Percentiles rank a stretch among this genome's conserved stretches.
phyloP scores from a whole-genome alignment of 441 rosid species.

The Omphalea diandra region DNA sequence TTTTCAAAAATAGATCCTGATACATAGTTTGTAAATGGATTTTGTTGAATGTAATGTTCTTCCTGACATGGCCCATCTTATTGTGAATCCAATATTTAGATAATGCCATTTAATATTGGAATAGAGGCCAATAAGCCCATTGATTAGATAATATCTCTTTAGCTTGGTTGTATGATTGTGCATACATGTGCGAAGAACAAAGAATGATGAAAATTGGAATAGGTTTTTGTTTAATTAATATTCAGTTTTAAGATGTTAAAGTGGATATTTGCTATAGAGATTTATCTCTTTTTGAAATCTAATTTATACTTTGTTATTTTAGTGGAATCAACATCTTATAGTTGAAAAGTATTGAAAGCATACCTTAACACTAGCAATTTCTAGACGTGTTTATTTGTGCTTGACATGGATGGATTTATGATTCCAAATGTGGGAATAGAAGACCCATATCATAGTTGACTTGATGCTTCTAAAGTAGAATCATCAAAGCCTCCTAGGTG shows the following conservation, averaged over 20 bases:
- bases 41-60: not conserved
- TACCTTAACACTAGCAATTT: not conserved
- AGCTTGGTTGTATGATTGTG: not conserved
- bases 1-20: not conserved
- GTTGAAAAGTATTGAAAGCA: not conserved
- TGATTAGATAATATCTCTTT: not conserved
- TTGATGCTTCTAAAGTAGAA: slow-evolving; percentile 42
- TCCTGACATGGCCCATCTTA: not conserved
- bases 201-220: not conserved
- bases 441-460: slow-evolving; percentile 32
- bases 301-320: not conserved
- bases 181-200: not conserved
- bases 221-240: not conserved
- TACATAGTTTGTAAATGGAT: not conserved
- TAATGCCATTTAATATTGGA: not conserved
- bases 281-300: not conserved
- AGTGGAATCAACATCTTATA: not conserved
- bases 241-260: not conserved
- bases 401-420: slow-evolving; percentile 94
- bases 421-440: slow-evolving; percentile 87
- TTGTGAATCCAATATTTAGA: not conserved
- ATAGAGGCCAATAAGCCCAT: not conserved
- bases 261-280: not conserved
- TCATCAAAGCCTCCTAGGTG: slow-evolving; percentile 62
- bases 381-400: slow-evolving; percentile 17